Percentiles rank a stretch among this genome's conserved stretches.
These are phyloP conservation scores for Forsythia viridissima DNA, from an alignment of 257 asterid species.

Conservation along the genomic window DNA sequence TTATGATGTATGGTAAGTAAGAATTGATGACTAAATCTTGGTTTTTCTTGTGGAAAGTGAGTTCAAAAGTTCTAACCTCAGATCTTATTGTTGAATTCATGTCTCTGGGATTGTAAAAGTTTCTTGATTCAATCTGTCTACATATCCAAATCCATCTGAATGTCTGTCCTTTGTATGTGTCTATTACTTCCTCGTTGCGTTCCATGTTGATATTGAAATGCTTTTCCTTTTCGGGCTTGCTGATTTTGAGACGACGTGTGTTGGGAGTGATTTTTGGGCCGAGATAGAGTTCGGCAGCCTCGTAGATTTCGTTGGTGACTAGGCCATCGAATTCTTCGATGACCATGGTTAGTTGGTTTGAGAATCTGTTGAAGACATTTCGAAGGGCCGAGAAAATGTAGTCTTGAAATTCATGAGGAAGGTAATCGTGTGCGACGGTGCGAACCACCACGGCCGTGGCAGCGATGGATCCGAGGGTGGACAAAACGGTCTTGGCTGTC, in stretches of 20 bases:
- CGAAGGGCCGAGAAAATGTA: constrained; percentile 43
- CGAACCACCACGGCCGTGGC: constrained; percentile 60
- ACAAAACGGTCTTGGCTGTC: constrained; percentile 46
- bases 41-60: constrained; percentile 53
- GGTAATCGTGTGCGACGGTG: constrained; percentile 37
- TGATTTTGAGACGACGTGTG: constrained; percentile 51
- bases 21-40: constrained; percentile 38
- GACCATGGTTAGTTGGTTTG: constrained; percentile 51
- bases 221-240: constrained; percentile 53
- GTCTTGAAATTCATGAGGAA: constrained; percentile 49
- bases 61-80: constrained; percentile 59
- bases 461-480: constrained; percentile 52
- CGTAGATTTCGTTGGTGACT: constrained; percentile 49
- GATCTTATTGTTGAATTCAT: constrained; percentile 35
- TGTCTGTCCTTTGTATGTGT: constrained; percentile 35
- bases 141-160: constrained; percentile 61
- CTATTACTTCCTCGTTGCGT: constrained; percentile 42
- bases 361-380: constrained; percentile 38
- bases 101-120: constrained; percentile 41
- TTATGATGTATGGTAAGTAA: constrained; percentile 43
- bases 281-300: constrained; percentile 56
- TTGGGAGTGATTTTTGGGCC: constrained; percentile 46
- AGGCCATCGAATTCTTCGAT: constrained; percentile 62
- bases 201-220: constrained; percentile 43
- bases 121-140: constrained; percentile 9